Conservation (phyloP, 2,329 filamentous ascomycete species). For the Leptographium radiaticola region DNA sequence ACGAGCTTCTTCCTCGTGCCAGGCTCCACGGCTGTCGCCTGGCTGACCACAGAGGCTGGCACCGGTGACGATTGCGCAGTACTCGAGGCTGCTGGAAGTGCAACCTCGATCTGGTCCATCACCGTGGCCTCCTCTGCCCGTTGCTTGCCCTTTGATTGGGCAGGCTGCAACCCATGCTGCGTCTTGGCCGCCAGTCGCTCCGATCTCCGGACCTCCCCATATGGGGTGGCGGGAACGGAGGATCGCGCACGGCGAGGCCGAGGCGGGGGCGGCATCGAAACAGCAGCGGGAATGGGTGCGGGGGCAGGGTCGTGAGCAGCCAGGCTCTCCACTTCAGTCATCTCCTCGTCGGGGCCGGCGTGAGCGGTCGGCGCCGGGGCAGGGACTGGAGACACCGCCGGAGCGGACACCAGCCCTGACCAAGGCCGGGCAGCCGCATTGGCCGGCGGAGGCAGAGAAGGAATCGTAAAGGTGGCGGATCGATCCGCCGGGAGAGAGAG, state of each 20-base stretch:
- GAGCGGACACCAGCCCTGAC: not conserved
- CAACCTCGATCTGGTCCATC: not conserved
- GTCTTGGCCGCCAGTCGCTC: not conserved
- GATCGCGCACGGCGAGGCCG: not conserved
- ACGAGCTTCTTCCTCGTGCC: not conserved
- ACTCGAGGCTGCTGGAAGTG: not conserved
- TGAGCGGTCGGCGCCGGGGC: not conserved
- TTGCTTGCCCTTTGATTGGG: not conserved
- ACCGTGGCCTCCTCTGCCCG: not conserved
- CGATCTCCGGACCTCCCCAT: not conserved
- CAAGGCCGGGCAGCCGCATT: not conserved
- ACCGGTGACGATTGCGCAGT: not conserved
- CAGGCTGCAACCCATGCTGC: not conserved
- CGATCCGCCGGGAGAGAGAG: not conserved
- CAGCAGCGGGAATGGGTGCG: not conserved
- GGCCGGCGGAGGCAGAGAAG: not conserved
- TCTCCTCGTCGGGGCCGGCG: not conserved
- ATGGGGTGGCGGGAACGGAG: not conserved
- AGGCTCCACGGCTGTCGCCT: not conserved
- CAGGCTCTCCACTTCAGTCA: not conserved
- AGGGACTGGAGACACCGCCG: no score
- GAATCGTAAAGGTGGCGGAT: not conserved
- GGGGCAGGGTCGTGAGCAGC: not conserved
- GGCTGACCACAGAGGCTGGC: not conserved
- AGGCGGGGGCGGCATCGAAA: not conserved